Evolutionary conservation across 164 flowering plant species (phyloP), one percentile per base, ranked within the genome.

Genomic region (Taxillus chinensis): DNA sequence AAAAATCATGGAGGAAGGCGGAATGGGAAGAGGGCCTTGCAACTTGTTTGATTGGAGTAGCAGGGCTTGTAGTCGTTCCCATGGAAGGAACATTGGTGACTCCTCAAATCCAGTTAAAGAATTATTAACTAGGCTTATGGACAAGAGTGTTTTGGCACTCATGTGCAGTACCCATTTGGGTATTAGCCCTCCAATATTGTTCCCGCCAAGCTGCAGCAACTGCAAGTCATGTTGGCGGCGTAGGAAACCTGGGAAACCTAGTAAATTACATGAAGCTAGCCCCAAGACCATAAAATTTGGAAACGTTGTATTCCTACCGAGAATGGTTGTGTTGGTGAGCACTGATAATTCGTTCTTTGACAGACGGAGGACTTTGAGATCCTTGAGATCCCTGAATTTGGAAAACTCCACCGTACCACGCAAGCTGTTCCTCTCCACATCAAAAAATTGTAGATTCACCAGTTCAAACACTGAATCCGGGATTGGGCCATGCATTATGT

Each of bases 371-470:
- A 0, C 0, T 1, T 5, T 3, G 6, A 77, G 63, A 38, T 61
- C 12, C 42, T 63, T 50, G 5, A 63, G 46, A 2, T 46, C 37
- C 9, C 57, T n/a, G 45, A 73, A 42, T 54, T 10, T 45, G 57
- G 50, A 51, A 0, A 68, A 38, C 3, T 74, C 68, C 41, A 77
- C 53, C 0, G 38, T 61, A 14, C 77, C 77, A 61, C 45, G 64
- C 45, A 76, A 53, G 7, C 60, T 39, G 27, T 76, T 76, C 27
- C 27, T 27, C 27, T 48, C 51, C 51, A 48, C 9, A 14, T 7
- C 4, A 48, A 48, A 14, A 11, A 4, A 8, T 48, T 48, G 13
- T 7, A 48, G 13, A 48, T 7, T 7, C 4, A 11, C 4, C 13
- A 48, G 13, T 14, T 48, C 12, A 48, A 11, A 48, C 12, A 48